Conservation (phyloP, 805 yeast genomes). For the Schwanniomyces occidentalis region DNA sequence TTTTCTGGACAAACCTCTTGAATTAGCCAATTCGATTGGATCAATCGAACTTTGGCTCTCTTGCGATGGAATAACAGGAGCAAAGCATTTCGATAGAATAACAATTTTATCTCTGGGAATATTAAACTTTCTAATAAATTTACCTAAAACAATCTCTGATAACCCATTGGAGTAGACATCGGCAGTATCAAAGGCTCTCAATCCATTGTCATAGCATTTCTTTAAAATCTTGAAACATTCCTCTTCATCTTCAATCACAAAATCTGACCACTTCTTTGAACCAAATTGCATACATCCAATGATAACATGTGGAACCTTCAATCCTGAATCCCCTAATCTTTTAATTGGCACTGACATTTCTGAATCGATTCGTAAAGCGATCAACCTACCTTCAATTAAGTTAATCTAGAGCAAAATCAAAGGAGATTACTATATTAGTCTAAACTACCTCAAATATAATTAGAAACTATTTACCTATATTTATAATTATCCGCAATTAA, state of each 20-base stretch:
- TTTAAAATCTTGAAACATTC: conserved; percentile 15
- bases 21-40: conserved; percentile 23
- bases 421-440: too few relatives aligned
- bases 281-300: conserved; percentile 60
- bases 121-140: conserved; percentile 20
- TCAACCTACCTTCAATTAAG: too few relatives aligned
- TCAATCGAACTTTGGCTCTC: conserved; percentile 6
- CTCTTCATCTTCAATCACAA: conserved; percentile 1
- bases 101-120: conserved; percentile 21
- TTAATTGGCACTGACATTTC: background rate
- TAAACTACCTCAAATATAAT: too few relatives aligned
- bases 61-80: conserved; percentile 9
- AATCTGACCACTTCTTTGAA: conserved; percentile 39
- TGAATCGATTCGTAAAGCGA: too few relatives aligned
- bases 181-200: conserved; percentile 25
- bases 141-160: conserved; percentile 19
- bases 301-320: conserved; percentile 49
- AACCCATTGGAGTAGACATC: conserved; percentile 21
- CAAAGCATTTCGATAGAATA: conserved; percentile 17
- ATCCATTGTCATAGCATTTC: conserved; percentile 22
- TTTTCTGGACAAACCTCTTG: conserved; percentile 35
- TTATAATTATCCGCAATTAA: too few relatives aligned
- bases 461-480: too few relatives aligned
- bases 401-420: too few relatives aligned
- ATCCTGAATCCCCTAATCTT: conserved; percentile 46